Evolutionary conservation across 2,329 filamentous ascomycete species (phyloP).

Genomic region (Aspergillus sp.): DNA sequence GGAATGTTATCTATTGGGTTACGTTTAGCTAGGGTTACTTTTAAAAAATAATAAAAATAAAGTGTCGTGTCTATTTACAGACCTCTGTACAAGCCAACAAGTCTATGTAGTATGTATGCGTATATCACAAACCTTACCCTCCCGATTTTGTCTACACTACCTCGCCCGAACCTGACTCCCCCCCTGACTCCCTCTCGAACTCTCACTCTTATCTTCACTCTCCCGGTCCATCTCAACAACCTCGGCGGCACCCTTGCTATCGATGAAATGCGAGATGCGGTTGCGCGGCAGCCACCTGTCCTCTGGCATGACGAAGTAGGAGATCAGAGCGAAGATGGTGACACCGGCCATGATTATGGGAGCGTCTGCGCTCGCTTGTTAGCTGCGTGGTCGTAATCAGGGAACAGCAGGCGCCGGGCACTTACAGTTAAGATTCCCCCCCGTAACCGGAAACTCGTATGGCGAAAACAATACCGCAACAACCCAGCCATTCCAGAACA

Average conservation of each 20-base stretch:
- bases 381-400: not conserved
- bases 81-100: no score
- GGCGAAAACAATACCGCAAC: conserved; percentile 43
- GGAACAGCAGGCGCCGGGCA: not conserved
- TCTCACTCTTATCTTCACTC: not conserved
- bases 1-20: no score
- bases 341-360: conserved; percentile 46
- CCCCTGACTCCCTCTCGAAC: no score
- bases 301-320: conserved; percentile 43
- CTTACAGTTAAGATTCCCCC: conserved; percentile 39
- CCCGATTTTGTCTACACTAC: no score
- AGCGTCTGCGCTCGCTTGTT: conserved; percentile 27
- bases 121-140: no score
- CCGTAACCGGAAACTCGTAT: conserved; percentile 39
- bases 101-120: no score
- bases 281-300: conserved; percentile 40
- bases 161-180: no score
- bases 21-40: no score
- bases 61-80: no score
- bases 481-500: conserved; percentile 46
- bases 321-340: conserved; percentile 42
- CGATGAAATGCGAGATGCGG: conserved; percentile 38
- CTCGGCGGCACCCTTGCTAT: conserved; percentile 25
- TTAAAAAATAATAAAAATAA: no score
- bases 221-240: conserved; percentile 19